Base-by-base conservation (phyloP, 805 yeast species). In the Pichia pseudocactophila region DNA sequence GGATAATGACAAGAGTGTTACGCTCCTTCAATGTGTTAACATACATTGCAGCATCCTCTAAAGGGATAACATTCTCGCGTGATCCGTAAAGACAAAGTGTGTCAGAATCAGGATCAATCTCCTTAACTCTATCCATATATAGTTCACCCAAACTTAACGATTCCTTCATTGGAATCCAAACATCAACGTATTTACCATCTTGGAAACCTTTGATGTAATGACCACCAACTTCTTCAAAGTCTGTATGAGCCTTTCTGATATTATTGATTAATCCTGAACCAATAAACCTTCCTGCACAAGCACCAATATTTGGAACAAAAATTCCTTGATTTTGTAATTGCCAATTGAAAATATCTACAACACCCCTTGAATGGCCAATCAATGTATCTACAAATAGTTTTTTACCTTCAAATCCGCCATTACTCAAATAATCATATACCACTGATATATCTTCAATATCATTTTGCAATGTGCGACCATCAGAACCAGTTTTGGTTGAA, bases 281-380 rank as follows among this genome's bases (percentile, higher is more conserved):
- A 33, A 70, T 68, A 60, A 62, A 88, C 49, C 97, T 68, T 2
- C 88, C 82, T 1, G 87, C 73, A 57, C 86, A 77, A 50, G 85
- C 85, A 53, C 87, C 65, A 50, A 89, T 55, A 43, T 70, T 71
- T 1, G 89, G 88, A 2, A 83, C 75, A 30, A 43, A 43, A 1
- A 37, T 31, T 3, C 56, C 61, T 31, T 61, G 42, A 20, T 66
- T 61, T 31, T 60, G 43, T 28, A 74, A 45, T 3, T 81, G 80
- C 83, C 89, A 89, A 42, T 73, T 64, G 53, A 85, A 79, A 79
- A 80, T 76, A 5, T 89, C 80, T 22, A 82, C 71, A 4, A 76
- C 70, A 9, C 95, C 96, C 45, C 96, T 68, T 0, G 95, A 85
- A 59, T 89, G 97, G 3, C 78, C 82, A 26, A 84, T 71, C 4